Base-by-base conservation (phyloP, 106 monocot genomes). In the Dioscorea dumetorum region DNA sequence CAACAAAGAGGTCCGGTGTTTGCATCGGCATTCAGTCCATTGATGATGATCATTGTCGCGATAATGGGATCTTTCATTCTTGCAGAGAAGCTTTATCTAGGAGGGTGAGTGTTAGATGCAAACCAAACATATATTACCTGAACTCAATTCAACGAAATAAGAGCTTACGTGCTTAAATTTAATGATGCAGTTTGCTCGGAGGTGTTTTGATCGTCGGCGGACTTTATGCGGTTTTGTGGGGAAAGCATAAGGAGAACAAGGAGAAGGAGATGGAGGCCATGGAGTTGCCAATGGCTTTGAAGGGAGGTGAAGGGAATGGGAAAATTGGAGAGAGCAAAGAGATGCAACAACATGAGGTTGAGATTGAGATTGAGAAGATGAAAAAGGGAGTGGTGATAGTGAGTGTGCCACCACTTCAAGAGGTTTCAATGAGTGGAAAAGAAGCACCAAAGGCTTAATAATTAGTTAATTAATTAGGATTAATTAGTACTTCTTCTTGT, bases 191-290 rank as follows among this genome's bases (percentile, higher is more conserved):
- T 8, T 50, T 91, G 8, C 58, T 91, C 24, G 91, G 95, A 5
- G 81, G 75, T 1, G 50, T 91, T 24, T 58, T 97, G 50, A 97
- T 97, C n/a, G 91, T 91, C 3, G 72, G 70, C 16, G 95, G 95
- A 9, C 82, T 97, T 35, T 97, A 91, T 84, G 79, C 88, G 2
- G 95, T 91, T 19, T 76, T 97, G 3, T 97, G 95, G 95, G 95
- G 95, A 0, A 97, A 97, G 58, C 67, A 91, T 82, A 97, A 77
- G 67, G 95, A 95, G 73, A 74, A 60, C 56, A 81, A 82, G n/a
- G 91, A 88, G 76, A 81, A 82, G 66, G 76, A 84, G 67, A 68
- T 22, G 18, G 64, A 79, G 60, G 71, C 73, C 11, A 78, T 88
- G 80, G 72, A 58, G 21, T 67, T 88, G 4, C 88, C 88, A 3